Percentiles rank a stretch among this genome's conserved stretches.
Evolutionary conservation across 441 rosid genomes (phyloP).

Genomic region (Populus tomentosa): DNA sequence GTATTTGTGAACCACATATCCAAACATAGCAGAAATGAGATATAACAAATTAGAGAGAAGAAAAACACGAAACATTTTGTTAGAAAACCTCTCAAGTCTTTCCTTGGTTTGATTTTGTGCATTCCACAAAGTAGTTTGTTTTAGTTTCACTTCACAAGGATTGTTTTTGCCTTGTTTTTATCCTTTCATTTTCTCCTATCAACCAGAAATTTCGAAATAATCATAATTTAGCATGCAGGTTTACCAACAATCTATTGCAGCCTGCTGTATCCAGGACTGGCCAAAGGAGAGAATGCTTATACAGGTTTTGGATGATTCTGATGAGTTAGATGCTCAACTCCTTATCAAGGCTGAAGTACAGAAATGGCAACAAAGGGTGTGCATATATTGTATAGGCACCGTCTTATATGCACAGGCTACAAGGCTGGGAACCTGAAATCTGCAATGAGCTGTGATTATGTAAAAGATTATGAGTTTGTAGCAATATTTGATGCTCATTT

Average conservation of each 20-base stretch:
- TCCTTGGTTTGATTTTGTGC: neutral
- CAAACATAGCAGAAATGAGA: neutral
- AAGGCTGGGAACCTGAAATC: conserved; percentile 96
- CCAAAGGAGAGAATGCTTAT: conserved; percentile 89
- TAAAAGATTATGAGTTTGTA: conserved; percentile 83
- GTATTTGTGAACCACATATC: neutral
- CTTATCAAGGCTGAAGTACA: conserved; percentile 87
- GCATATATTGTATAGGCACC: conserved; percentile 72
- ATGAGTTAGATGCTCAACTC: conserved; percentile 67
- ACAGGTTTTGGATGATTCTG: conserved; percentile 88
- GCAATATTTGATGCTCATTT: conserved; percentile 94
- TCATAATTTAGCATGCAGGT: conserved; percentile 43
- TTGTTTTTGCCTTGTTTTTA: neutral
- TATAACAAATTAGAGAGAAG: neutral
- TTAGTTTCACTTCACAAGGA: neutral
- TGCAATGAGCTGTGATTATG: too few relatives aligned
- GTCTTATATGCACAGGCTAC: conserved; percentile 87
- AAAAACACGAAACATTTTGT: neutral
- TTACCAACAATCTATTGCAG: conserved; percentile 82
- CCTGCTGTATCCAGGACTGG: conserved; percentile 86
- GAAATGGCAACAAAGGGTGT: conserved; percentile 95
- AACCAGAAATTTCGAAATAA: too few relatives aligned
- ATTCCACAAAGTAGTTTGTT: neutral
- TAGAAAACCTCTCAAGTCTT: neutral
- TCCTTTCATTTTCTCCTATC: neutral